Percentiles rank a stretch among this genome's conserved stretches.
Evolutionary conservation across 805 yeast species (phyloP).

Genomic region (Grigorovia transvaalensis): DNA sequence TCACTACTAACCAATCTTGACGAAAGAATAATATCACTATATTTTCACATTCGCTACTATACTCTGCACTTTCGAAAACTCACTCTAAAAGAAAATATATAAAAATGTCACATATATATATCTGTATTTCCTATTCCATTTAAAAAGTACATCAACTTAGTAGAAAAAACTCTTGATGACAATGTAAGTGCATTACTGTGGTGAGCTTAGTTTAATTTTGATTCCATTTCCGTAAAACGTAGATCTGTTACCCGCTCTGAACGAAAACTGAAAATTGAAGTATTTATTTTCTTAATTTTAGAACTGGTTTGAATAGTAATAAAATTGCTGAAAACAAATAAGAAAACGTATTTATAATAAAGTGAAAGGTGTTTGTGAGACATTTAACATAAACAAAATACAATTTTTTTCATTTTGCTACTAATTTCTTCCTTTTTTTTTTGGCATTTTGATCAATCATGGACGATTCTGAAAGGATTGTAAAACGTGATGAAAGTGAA

Average conservation of each 20-base stretch:
- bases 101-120: too few species aligned
- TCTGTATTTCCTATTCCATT: too few species aligned
- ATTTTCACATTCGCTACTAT: too few species aligned
- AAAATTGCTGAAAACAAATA: neutral
- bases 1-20: too few species aligned
- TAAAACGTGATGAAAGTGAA: slow-evolving; percentile 16
- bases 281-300: neutral
- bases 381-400: neutral
- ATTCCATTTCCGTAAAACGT: too few species aligned
- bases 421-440: neutral
- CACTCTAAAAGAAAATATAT: too few species aligned
- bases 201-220: too few species aligned
- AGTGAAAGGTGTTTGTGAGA: neutral
- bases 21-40: too few species aligned
- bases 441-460: neutral
- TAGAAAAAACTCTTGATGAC: too few species aligned
- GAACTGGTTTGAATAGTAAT: neutral
- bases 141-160: too few species aligned
- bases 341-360: neutral
- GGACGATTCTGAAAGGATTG: slow-evolving; percentile 2
- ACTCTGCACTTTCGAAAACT: too few species aligned
- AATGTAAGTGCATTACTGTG: too few species aligned
- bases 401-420: neutral
- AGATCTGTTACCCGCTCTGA: neutral
- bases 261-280: neutral